These are phyloP conservation scores for Fistulina hepatica DNA, from an alignment of 1,284 basidiomycete genomes.

Conservation along the genomic window DNA sequence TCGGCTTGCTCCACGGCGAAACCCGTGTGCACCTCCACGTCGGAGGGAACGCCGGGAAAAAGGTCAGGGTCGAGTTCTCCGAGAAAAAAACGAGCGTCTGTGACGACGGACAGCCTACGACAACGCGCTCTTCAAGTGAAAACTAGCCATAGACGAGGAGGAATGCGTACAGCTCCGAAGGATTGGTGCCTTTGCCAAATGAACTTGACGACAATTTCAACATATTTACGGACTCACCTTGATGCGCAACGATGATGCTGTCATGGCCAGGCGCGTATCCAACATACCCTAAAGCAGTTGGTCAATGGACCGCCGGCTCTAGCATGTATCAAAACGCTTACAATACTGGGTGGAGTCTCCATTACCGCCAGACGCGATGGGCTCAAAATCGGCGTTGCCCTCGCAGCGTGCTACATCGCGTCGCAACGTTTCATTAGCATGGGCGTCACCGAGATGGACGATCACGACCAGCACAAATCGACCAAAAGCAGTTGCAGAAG, in stretches of 20 bases:
- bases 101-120: slow-evolving; percentile 37
- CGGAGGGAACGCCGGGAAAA: slow-evolving; percentile 45
- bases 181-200: slow-evolving; percentile 8
- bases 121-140: background rate
- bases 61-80: slow-evolving; percentile 30
- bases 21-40: slow-evolving; percentile 44
- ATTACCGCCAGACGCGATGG: slow-evolving; percentile 51
- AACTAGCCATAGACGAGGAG: background rate
- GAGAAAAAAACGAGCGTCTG: slow-evolving; percentile 39
- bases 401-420: slow-evolving; percentile 44
- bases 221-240: too few relatives aligned
- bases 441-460: too few relatives aligned
- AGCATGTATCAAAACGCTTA: slow-evolving; percentile 4
- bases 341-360: slow-evolving; percentile 39
- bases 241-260: slow-evolving; percentile 39
- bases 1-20: slow-evolving; percentile 42
- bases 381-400: slow-evolving; percentile 41
- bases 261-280: slow-evolving; percentile 26
- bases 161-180: slow-evolving; percentile 32
- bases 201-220: too few relatives aligned
- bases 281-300: slow-evolving; percentile 22
- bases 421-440: too few relatives aligned
- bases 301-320: too few relatives aligned
- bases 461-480: too few relatives aligned
- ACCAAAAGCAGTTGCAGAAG: too few relatives aligned